A percentile compares a stretch with the other conserved stretches of the same genome.
Conservation (phyloP, 2,329 filamentous ascomycete species). For the Colletotrichum tabaci region DNA sequence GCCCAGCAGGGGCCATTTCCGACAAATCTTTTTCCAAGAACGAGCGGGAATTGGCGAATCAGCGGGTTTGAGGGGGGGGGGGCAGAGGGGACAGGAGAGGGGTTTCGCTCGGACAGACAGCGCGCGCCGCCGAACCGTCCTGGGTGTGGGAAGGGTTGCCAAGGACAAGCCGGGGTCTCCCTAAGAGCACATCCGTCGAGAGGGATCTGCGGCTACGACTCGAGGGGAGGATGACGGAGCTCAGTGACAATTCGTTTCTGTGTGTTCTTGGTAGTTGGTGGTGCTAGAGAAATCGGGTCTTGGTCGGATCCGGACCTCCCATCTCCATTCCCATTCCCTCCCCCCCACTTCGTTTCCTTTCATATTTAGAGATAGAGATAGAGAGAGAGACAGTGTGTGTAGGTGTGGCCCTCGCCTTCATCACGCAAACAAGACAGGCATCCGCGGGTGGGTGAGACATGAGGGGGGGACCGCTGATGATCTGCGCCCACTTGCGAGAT, state of each 20-base stretch:
- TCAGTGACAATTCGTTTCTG: constrained; percentile 13
- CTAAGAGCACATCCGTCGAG: constrained; percentile 14
- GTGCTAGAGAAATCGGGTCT: background rate
- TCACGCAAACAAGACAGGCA: no score
- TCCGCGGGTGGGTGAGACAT: no score
- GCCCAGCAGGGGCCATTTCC: no score
- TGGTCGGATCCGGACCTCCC: constrained; percentile 26
- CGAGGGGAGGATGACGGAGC: constrained; percentile 2
- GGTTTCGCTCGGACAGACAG: constrained; percentile 15
- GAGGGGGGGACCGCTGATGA: no score
- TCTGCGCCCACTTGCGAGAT: no score
- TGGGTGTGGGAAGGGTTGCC: background rate
- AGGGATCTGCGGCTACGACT: constrained; percentile 25
- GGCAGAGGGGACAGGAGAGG: constrained; percentile 7
- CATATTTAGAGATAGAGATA: background rate
- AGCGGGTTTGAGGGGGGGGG: background rate
- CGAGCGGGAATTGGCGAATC: constrained; percentile 31
- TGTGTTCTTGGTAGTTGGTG: no score
- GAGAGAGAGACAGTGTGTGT: background rate
- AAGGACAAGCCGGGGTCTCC: constrained; percentile 19
- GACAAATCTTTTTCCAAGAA: background rate
- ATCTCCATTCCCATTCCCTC: constrained; percentile 7
- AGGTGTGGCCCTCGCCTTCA: no score
- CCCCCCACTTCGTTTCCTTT: constrained; percentile 9
- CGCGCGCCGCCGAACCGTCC: constrained; percentile 31